These are phyloP conservation scores for rapeseed (Brassica napus) DNA, from an alignment of 345 rosid species.

Conservation along the genomic window DNA sequence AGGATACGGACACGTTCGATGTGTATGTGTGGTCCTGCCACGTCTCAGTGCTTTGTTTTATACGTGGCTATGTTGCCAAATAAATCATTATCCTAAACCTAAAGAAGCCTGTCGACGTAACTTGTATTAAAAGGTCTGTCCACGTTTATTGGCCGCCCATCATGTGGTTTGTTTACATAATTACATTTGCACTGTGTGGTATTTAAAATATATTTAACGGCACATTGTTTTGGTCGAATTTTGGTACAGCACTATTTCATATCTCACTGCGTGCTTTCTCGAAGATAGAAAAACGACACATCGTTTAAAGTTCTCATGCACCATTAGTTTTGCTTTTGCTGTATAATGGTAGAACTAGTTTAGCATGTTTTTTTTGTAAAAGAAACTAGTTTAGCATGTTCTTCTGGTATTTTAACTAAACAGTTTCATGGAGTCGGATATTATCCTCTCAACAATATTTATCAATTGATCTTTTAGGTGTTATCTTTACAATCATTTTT, in stretches of 20 bases:
- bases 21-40: constrained; percentile 27
- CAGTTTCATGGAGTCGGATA: neutral
- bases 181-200: constrained; percentile 10
- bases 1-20: constrained; percentile 39
- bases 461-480: too few species aligned
- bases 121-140: constrained; percentile 18
- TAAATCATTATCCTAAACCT: constrained; percentile 20
- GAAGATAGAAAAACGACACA: too few species aligned
- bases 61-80: constrained; percentile 41
- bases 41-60: constrained; percentile 38
- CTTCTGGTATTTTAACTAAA: neutral
- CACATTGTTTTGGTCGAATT: neutral
- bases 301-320: too few species aligned
- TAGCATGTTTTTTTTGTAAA: neutral
- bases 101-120: constrained; percentile 11
- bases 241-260: neutral
- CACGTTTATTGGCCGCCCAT: neutral
- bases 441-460: too few species aligned
- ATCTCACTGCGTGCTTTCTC: neutral
- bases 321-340: too few species aligned
- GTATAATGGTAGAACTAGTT: too few species aligned
- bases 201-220: constrained; percentile 2
- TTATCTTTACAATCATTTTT: too few species aligned
- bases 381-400: neutral
- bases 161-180: constrained; percentile 8